These are phyloP conservation scores for Trypanosoma vivax DNA, from an alignment of 208 protist genomes.

Conservation along the genomic window DNA sequence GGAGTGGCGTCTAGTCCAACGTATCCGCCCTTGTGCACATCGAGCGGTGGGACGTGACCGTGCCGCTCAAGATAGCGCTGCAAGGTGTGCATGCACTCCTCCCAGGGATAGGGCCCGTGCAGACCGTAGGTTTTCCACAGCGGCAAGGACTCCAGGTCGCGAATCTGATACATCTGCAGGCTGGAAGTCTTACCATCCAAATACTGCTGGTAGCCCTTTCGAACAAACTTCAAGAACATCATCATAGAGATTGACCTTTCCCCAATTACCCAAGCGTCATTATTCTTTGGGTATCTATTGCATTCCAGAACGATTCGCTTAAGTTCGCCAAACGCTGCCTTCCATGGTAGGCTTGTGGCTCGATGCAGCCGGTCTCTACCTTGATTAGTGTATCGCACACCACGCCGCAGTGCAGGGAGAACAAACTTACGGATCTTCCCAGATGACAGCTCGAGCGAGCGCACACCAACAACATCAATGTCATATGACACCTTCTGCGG, in stretches of 20 bases:
- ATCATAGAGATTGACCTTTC: constrained; percentile 63
- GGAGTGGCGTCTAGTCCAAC: constrained; percentile 72
- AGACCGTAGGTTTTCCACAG: constrained; percentile 55
- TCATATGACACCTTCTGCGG: constrained; percentile 68
- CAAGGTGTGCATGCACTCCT: constrained; percentile 60
- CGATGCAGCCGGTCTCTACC: constrained; percentile 62
- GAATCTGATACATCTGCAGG: constrained; percentile 59
- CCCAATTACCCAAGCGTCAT: constrained; percentile 76
- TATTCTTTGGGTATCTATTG: constrained; percentile 71
- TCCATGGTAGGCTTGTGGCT: constrained; percentile 56
- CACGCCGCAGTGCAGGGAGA: constrained; percentile 61
- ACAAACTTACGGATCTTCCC: constrained; percentile 51
- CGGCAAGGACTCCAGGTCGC: constrained; percentile 62
- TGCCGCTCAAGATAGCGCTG: constrained; percentile 22
- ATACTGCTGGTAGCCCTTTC: constrained; percentile 54
- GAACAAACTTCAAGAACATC: constrained; percentile 60
- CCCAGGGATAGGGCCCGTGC: constrained; percentile 70
- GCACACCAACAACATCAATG: constrained; percentile 59
- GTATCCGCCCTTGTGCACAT: constrained; percentile 77
- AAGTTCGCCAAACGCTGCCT: constrained; percentile 59
- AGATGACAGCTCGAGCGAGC: constrained; percentile 48
- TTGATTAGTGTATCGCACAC: constrained; percentile 57
- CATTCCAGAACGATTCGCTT: constrained; percentile 63
- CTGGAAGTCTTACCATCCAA: constrained; percentile 34
- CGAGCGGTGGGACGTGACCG: constrained; percentile 38